Conservation (phyloP, 2,329 filamentous ascomycete species). For the Phaeosphaeriaceae sp. region DNA sequence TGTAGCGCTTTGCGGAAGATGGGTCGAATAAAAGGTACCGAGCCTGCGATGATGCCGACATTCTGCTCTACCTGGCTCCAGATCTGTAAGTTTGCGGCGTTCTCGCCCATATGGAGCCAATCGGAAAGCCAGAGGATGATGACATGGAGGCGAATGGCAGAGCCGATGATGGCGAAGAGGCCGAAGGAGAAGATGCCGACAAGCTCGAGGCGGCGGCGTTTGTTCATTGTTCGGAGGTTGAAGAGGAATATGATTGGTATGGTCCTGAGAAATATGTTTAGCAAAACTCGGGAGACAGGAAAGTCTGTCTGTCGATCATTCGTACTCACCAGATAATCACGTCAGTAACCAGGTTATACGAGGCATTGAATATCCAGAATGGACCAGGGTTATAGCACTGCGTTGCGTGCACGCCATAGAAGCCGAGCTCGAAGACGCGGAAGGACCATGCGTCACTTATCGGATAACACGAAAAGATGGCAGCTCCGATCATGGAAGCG, state of each 20-base stretch:
- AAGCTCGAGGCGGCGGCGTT: constrained; percentile 60
- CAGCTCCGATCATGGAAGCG: constrained; percentile 36
- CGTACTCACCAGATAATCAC: constrained; percentile 2
- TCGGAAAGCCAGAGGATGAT: constrained; percentile 35
- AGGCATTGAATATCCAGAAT: constrained; percentile 47
- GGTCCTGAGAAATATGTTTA: constrained; percentile 23
- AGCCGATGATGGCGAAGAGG: constrained; percentile 39
- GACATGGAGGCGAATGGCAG: constrained; percentile 36
- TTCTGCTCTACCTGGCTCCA: constrained; percentile 45
- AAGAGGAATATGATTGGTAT: constrained; percentile 55
- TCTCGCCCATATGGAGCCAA: constrained; percentile 19
- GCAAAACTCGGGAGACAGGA: not conserved
- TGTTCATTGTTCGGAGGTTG: constrained; percentile 54
- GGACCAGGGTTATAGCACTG: constrained; percentile 36
- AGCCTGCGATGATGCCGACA: constrained; percentile 40
- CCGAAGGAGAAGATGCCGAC: constrained; percentile 43
- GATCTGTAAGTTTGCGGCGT: constrained; percentile 31
- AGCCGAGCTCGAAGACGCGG: constrained; percentile 25
- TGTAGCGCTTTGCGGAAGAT: constrained; percentile 24
- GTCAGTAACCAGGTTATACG: constrained; percentile 48
- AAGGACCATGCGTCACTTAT: constrained; percentile 36
- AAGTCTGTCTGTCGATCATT: not conserved
- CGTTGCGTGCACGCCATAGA: constrained; percentile 19
- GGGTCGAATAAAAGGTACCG: constrained; percentile 41
- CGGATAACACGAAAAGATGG: constrained; percentile 37